phyloP scores from a whole-genome alignment of 1,139 yeast species.

The Kodamaea suecica region DNA sequence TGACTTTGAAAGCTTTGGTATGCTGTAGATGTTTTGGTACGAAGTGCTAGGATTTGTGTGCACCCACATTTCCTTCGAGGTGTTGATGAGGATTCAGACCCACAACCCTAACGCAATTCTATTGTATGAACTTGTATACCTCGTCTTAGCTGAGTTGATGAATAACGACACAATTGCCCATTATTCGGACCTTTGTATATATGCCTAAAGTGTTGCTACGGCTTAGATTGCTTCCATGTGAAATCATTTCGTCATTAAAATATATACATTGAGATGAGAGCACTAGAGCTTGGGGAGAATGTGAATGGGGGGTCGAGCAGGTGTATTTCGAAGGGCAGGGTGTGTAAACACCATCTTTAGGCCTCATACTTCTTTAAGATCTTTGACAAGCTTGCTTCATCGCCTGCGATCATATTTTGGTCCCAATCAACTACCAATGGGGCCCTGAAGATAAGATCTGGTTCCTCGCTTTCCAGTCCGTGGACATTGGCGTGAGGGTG shows the following conservation, averaged over 20 bases:
- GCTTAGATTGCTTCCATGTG: background rate
- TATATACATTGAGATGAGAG: slow-evolving; percentile 1
- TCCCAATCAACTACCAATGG: slow-evolving; percentile 52
- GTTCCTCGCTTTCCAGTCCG: slow-evolving; percentile 19
- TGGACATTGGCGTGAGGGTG: slow-evolving; percentile 16
- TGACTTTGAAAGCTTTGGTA: slow-evolving; percentile 11
- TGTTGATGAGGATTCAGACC: slow-evolving; percentile 45
- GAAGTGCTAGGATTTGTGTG: slow-evolving; percentile 2
- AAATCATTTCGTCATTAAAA: background rate
- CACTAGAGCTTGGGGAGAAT: background rate
- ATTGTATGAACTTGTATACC: slow-evolving; percentile 44
- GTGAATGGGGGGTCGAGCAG: background rate
- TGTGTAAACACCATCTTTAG: too few relatives aligned
- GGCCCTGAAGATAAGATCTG: slow-evolving; percentile 37
- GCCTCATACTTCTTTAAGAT: slow-evolving; percentile 33
- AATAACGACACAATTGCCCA: too few relatives aligned
- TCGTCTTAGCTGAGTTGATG: slow-evolving; percentile 1
- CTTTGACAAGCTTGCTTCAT: slow-evolving; percentile 30
- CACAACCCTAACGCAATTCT: slow-evolving; percentile 65
- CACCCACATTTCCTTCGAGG: slow-evolving; percentile 16
- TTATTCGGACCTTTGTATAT: too few relatives aligned
- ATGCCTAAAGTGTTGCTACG: background rate
- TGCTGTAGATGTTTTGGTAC: slow-evolving; percentile 11
- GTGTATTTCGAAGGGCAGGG: background rate
- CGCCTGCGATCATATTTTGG: slow-evolving; percentile 42